Evolutionary conservation across 352 stramenopile species (phyloP).

Genomic region (Phytopythium aichiense): DNA sequence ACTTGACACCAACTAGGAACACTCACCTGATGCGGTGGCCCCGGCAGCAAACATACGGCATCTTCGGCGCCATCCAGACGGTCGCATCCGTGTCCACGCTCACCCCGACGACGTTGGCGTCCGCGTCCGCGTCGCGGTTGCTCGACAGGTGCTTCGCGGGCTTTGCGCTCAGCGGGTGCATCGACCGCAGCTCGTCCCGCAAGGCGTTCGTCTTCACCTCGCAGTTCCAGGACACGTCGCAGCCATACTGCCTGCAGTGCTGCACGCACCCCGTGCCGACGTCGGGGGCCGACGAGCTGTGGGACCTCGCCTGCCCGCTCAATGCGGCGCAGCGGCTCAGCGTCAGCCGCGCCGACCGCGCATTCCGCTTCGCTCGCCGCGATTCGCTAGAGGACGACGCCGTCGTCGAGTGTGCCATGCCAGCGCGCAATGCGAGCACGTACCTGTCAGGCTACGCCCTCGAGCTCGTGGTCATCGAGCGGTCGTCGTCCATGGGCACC

Average conservation of each 20-base stretch:
- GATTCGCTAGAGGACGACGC: slow-evolving; percentile 42
- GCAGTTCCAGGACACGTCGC: slow-evolving; percentile 51
- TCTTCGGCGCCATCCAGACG: slow-evolving; percentile 57
- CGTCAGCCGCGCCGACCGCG: slow-evolving; percentile 49
- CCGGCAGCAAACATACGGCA: slow-evolving; percentile 41
- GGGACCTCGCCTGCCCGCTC: slow-evolving; percentile 69
- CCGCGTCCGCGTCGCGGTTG: slow-evolving; percentile 25
- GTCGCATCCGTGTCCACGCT: neutral
- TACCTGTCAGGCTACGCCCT: slow-evolving; percentile 60
- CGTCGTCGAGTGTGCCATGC: slow-evolving; percentile 58
- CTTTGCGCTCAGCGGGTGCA: slow-evolving; percentile 56
- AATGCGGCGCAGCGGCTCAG: slow-evolving; percentile 64
- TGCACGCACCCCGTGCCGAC: slow-evolving; percentile 63
- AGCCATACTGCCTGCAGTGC: slow-evolving; percentile 68
- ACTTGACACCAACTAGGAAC: neutral
- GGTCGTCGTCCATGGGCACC: slow-evolving; percentile 33
- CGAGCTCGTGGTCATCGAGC: slow-evolving; percentile 53
- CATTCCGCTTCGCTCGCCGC: slow-evolving; percentile 58
- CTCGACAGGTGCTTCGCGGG: slow-evolving; percentile 57
- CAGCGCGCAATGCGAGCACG: slow-evolving; percentile 34
- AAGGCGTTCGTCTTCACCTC: slow-evolving; percentile 53
- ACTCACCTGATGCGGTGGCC: neutral
- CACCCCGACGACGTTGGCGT: neutral
- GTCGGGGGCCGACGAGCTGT: slow-evolving; percentile 60
- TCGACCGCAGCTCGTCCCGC: slow-evolving; percentile 44